These are phyloP conservation scores for Phaeosphaeria sp. DNA, from an alignment of 2,329 filamentous ascomycete species.

Conservation along the genomic window DNA sequence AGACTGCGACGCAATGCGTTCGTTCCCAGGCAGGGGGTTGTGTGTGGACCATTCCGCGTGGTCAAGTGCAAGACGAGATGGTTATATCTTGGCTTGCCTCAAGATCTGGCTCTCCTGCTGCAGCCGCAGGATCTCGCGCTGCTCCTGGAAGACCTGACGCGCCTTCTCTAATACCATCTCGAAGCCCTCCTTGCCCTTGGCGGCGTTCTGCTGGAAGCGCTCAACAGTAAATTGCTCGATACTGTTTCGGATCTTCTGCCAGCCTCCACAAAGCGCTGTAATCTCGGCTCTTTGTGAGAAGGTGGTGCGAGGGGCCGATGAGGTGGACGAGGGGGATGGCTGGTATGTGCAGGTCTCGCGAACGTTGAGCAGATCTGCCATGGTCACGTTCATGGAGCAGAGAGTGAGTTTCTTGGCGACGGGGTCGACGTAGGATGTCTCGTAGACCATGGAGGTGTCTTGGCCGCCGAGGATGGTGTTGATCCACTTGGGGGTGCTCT, in stretches of 20 bases:
- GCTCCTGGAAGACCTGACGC: conserved; percentile 87
- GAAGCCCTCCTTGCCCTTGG: conserved; percentile 90
- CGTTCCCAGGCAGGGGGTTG: neutral
- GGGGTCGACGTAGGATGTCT: conserved; percentile 94
- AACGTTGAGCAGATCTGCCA: conserved; percentile 86
- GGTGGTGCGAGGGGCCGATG: conserved; percentile 65
- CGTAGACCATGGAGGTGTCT: conserved; percentile 88
- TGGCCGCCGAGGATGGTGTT: conserved; percentile 77
- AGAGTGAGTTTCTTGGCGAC: conserved; percentile 86
- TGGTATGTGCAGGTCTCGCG: conserved; percentile 91
- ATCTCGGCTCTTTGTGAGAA: conserved; percentile 92
- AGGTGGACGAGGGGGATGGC: conserved; percentile 60
- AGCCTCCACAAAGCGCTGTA: conserved; percentile 92
- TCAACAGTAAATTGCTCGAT: conserved; percentile 92
- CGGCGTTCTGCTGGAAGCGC: conserved; percentile 89
- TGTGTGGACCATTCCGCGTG: neutral
- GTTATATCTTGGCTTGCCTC: conserved; percentile 39
- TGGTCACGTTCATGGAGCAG: conserved; percentile 94
- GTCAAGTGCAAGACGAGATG: neutral
- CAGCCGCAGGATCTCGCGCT: conserved; percentile 68
- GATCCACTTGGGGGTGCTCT: conserved; percentile 80
- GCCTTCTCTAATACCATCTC: conserved; percentile 95
- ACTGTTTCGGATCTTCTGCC: conserved; percentile 95
- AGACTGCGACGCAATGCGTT: no score
- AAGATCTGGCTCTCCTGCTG: conserved; percentile 49